Evolutionary conservation across 1,284 basidiomycete species (phyloP).

Genomic region (Anthracocystis walkeri): DNA sequence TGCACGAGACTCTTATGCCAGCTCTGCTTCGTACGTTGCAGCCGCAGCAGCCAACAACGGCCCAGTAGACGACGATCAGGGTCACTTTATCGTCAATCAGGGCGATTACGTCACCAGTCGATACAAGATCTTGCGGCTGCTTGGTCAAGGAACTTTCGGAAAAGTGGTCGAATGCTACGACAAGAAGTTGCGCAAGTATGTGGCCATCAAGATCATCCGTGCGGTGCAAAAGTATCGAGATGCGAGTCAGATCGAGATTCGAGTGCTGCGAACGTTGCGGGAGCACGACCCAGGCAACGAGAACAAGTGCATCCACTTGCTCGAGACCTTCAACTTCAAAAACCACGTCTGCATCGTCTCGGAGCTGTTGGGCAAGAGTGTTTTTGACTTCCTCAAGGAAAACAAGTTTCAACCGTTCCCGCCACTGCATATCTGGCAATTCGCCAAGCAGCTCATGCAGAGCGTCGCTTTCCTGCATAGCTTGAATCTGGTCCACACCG

Average conservation of each 20-base stretch:
- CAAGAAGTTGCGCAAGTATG: conserved; percentile 76
- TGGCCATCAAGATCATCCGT: conserved; percentile 96
- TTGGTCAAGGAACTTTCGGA: conserved; percentile 98
- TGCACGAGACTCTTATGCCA: conserved; percentile 48
- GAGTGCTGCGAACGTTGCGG: conserved; percentile 90
- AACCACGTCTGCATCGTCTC: conserved; percentile 99
- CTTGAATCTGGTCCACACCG: conserved; percentile 92
- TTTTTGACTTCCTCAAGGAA: conserved; percentile 98
- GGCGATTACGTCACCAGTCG: conserved; percentile 67
- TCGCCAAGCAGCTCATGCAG: conserved; percentile 89
- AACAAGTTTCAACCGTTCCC: conserved; percentile 98
- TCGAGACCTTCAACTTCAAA: conserved; percentile 94
- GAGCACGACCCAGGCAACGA: conserved; percentile 88
- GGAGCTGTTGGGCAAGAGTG: conserved; percentile 94
- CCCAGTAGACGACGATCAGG: conserved; percentile 70
- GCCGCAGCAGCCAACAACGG: conserved; percentile 38
- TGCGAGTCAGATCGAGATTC: conserved; percentile 97
- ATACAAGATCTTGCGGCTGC: conserved; percentile 80
- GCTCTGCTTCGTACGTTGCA: conserved; percentile 47
- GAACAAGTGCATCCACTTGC: conserved; percentile 96
- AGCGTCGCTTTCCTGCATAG: conserved; percentile 96
- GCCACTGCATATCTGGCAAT: conserved; percentile 92
- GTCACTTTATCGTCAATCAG: conserved; percentile 70
- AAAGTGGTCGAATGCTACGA: conserved; percentile 97
- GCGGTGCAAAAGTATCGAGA: conserved; percentile 78